Evolutionary conservation across 2,329 filamentous ascomycete species (phyloP).

Genomic region (Huntiella moniliformis): DNA sequence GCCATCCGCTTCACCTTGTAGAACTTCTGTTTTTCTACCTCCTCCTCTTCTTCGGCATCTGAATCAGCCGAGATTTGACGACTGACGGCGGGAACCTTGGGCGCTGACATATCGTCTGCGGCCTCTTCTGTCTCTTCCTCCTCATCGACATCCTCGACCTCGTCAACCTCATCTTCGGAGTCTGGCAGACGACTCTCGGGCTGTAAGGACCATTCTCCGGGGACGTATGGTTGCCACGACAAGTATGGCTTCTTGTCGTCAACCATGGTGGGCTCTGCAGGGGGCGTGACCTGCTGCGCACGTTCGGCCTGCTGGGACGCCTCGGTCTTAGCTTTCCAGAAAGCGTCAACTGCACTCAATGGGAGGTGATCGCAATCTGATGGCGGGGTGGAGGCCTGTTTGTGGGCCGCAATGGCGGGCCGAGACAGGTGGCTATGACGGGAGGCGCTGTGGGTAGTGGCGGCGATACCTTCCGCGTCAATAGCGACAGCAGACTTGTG

Average conservation of each 20-base stretch:
- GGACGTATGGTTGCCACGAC: slow-evolving; percentile 23
- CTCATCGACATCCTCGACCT: slow-evolving; percentile 15
- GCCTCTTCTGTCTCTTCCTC: slow-evolving; percentile 15
- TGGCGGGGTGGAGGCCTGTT: not conserved
- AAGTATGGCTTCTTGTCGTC: slow-evolving; percentile 18
- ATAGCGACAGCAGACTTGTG: no score
- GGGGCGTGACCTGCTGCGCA: not conserved
- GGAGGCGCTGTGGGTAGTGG: no score
- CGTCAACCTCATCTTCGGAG: slow-evolving; percentile 14
- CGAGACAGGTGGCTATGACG: no score
- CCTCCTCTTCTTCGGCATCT: slow-evolving; percentile 12
- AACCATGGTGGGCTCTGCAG: not conserved
- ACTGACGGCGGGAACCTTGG: slow-evolving; percentile 1
- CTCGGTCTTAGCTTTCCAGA: slow-evolving; percentile 12
- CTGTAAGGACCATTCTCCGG: slow-evolving; percentile 22
- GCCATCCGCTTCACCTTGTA: slow-evolving; percentile 7
- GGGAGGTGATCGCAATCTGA: slow-evolving; percentile 1
- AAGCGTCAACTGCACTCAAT: slow-evolving; percentile 2
- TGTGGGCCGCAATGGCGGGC: no score
- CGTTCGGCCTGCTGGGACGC: slow-evolving; percentile 12
- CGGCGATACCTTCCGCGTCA: no score
- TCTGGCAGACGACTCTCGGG: slow-evolving; percentile 18
- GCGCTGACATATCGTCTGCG: slow-evolving; percentile 13
- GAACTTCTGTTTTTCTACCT: slow-evolving; percentile 2
- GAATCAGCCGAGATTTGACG: slow-evolving; percentile 12